A percentile compares a stretch with the other conserved stretches of the same genome.
Evolutionary conservation across 768 basidiomycete species (phyloP).

Genomic region (Trametes gibbosa): DNA sequence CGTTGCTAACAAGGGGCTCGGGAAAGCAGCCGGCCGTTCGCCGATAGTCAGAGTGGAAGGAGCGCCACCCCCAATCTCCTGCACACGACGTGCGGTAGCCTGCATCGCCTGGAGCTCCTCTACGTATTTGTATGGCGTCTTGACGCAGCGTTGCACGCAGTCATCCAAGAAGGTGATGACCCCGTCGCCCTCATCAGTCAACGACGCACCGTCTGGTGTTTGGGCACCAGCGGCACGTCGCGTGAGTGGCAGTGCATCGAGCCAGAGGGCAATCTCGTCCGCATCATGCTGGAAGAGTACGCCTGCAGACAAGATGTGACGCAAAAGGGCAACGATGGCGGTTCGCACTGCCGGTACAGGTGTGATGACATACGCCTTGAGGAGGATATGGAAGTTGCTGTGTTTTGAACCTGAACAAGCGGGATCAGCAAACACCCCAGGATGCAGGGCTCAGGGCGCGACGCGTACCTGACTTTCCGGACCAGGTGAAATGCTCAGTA

Average conservation of each 20-base stretch:
- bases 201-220: conserved; percentile 49
- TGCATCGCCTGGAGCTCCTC: conserved; percentile 57
- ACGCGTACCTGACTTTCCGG: conserved; percentile 59
- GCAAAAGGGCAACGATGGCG: conserved; percentile 52
- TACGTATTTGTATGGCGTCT: conserved; percentile 83
- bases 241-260: conserved; percentile 56
- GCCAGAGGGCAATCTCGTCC: conserved; percentile 72
- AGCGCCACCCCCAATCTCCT: background rate
- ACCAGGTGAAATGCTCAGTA: conserved; percentile 80
- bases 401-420: conserved; percentile 38
- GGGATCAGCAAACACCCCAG: background rate
- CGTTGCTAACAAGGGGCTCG: conserved; percentile 79
- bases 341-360: conserved; percentile 50
- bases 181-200: conserved; percentile 54
- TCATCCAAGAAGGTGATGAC: conserved; percentile 79
- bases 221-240: conserved; percentile 36
- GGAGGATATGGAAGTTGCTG: conserved; percentile 70
- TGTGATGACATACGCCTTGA: conserved; percentile 57
- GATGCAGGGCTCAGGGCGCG: background rate
- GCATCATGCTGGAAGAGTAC: conserved; percentile 79
- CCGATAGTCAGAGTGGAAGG: background rate
- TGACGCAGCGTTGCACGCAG: conserved; percentile 76
- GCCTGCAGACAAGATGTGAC: conserved; percentile 63
- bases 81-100: background rate
- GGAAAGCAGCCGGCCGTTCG: conserved; percentile 34